phyloP scores from a whole-genome alignment of 345 rosid species.

The Luvunga scandens region DNA sequence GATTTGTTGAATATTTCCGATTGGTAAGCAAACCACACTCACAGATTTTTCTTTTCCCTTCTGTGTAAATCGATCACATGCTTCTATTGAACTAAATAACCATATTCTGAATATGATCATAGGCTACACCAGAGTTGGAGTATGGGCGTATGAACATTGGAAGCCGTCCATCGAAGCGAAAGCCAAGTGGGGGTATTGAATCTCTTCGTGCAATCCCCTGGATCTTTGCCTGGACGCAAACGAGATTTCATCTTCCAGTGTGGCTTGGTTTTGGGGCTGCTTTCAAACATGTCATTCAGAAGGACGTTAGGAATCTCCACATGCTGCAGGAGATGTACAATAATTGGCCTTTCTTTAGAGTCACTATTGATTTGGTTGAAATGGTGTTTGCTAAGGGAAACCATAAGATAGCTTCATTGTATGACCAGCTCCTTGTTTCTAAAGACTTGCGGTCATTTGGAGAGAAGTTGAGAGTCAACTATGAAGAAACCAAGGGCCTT shows the following conservation, averaged over 20 bases:
- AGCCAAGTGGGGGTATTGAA: slow-evolving; percentile 95
- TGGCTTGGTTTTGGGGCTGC: slow-evolving; percentile 99
- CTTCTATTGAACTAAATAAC: background rate
- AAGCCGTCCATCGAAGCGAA: slow-evolving; percentile 93
- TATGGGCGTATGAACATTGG: slow-evolving; percentile 99
- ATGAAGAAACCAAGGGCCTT: slow-evolving; percentile 79
- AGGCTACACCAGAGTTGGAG: slow-evolving; percentile 99
- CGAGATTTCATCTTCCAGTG: slow-evolving; percentile 95
- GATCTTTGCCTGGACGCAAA: slow-evolving; percentile 99
- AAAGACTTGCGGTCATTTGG: slow-evolving; percentile 78
- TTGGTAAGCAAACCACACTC: slow-evolving; percentile 51
- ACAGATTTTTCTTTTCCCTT: background rate
- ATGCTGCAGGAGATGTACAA: slow-evolving; percentile 92
- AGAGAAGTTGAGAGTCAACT: slow-evolving; percentile 59
- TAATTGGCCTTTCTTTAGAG: slow-evolving; percentile 93
- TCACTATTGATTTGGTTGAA: slow-evolving; percentile 92
- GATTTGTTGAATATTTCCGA: slow-evolving; percentile 96
- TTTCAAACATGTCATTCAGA: slow-evolving; percentile 62
- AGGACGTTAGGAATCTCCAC: slow-evolving; percentile 70
- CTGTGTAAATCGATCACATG: background rate
- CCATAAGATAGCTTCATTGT: slow-evolving; percentile 85
- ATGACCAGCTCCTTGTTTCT: slow-evolving; percentile 87
- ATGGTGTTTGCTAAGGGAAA: slow-evolving; percentile 99
- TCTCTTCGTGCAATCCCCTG: slow-evolving; percentile 98
- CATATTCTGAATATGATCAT: slow-evolving; percentile 19